Conservation (phyloP, 2,329 filamentous ascomycete genomes). For the Fusarium nisikadoi region DNA sequence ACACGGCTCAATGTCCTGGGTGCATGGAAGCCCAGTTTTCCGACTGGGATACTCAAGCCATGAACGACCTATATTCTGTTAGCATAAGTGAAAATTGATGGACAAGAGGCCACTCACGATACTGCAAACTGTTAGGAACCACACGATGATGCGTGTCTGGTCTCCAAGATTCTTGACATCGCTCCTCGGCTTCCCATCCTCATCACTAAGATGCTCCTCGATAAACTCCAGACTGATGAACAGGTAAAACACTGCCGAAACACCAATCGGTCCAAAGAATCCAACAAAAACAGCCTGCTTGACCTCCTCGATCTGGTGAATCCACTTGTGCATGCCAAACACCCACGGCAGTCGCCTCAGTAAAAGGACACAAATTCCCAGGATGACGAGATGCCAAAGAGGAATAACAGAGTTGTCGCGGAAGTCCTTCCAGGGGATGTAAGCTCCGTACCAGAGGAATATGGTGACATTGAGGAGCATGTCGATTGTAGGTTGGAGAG, state of each 20-base stretch:
- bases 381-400: conserved; percentile 75
- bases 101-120: conserved; percentile 68
- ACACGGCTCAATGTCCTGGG: conserved; percentile 66
- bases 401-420: conserved; percentile 74
- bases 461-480: conserved; percentile 91
- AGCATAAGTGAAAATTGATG: fast-evolving
- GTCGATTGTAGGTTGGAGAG: conserved; percentile 92
- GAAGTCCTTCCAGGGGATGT: conserved; percentile 84
- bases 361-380: conserved; percentile 81
- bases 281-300: conserved; percentile 86
- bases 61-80: conserved; percentile 68
- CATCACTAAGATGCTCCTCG: conserved; percentile 56
- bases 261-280: conserved; percentile 93
- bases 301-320: conserved; percentile 80
- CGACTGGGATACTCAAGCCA: conserved; percentile 82
- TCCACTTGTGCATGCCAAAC: conserved; percentile 76
- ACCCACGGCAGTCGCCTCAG: conserved; percentile 83
- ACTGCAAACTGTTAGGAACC: conserved; percentile 87
- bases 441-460: conserved; percentile 91
- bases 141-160: conserved; percentile 77
- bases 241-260: conserved; percentile 90
- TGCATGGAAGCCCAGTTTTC: conserved; percentile 71
- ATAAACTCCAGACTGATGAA: conserved; percentile 85
- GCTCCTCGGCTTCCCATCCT: conserved; percentile 57
- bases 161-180: conserved; percentile 69